These are phyloP conservation scores for Chlorella sp. DNA, from an alignment of 139 green algal genomes.

Conservation along the genomic window DNA sequence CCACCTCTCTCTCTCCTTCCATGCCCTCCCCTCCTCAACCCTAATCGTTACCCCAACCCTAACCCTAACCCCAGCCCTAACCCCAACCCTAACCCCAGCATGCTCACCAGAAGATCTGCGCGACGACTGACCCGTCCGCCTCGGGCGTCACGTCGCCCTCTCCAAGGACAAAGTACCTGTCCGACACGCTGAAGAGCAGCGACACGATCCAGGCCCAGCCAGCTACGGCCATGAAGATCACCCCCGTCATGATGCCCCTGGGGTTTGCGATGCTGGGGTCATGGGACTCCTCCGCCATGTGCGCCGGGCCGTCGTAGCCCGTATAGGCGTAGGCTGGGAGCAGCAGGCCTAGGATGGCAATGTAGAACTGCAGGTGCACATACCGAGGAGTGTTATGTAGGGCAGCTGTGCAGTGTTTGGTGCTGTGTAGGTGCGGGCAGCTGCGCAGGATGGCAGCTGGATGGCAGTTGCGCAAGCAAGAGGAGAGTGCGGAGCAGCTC, in stretches of 20 bases:
- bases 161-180: neutral
- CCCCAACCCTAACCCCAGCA: too few species aligned
- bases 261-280: slow-evolving; percentile 17
- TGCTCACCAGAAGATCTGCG: slow-evolving; percentile 19
- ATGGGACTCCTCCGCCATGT: slow-evolving; percentile 34
- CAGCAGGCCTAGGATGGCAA: slow-evolving; percentile 31
- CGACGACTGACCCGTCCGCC: neutral
- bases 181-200: slow-evolving; percentile 18
- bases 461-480: too few species aligned
- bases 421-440: too few species aligned
- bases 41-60: too few species aligned
- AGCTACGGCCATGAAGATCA: neutral
- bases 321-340: slow-evolving; percentile 35
- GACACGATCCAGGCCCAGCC: slow-evolving; percentile 20
- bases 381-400: too few species aligned
- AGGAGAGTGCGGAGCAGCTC: too few species aligned
- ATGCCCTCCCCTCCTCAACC: too few species aligned
- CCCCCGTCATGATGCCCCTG: slow-evolving; percentile 20
- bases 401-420: too few species aligned
- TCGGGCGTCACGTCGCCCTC: neutral
- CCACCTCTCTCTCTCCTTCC: too few species aligned
- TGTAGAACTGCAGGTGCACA: too few species aligned
- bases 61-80: too few species aligned
- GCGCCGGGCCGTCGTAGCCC: slow-evolving; percentile 28
- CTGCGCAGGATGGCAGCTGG: too few species aligned